phyloP scores from a whole-genome alignment of 768 basidiomycete species.

The Podaxis sp. region DNA sequence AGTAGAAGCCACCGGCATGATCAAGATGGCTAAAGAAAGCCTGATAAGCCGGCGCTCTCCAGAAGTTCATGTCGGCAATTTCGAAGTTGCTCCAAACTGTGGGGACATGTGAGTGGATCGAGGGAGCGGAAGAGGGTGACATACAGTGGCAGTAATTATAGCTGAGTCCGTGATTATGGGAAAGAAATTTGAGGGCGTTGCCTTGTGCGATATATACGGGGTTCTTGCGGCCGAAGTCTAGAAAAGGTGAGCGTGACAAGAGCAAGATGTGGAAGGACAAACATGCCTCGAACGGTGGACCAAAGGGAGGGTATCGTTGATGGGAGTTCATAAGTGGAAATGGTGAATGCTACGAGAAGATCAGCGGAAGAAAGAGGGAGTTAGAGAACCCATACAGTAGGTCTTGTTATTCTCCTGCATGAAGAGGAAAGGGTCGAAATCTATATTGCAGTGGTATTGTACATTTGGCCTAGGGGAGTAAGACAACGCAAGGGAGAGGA shows the following conservation, averaged over 20 bases:
- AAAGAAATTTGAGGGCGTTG: constrained; percentile 67
- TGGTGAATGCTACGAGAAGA: constrained; percentile 56
- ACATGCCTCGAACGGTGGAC: constrained; percentile 62
- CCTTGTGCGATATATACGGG: constrained; percentile 55
- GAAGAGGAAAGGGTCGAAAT: constrained; percentile 67
- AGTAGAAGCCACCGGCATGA: constrained; percentile 64
- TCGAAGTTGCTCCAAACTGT: constrained; percentile 73
- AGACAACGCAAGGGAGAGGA: not conserved
- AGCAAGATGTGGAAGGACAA: not conserved
- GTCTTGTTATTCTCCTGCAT: constrained; percentile 73
- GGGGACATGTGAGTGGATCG: not conserved
- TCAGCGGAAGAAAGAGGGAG: constrained; percentile 12
- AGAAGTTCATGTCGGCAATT: constrained; percentile 68
- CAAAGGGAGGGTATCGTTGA: constrained; percentile 81
- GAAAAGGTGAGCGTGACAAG: constrained; percentile 15
- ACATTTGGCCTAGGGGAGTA: constrained; percentile 57
- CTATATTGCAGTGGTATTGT: constrained; percentile 72
- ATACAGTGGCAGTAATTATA: constrained; percentile 81
- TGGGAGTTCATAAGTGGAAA: constrained; percentile 73
- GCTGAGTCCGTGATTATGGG: constrained; percentile 64
- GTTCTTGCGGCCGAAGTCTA: constrained; percentile 61
- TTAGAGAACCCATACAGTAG: constrained; percentile 46
- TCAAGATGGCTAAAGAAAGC: constrained; percentile 69
- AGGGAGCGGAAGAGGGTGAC: constrained; percentile 22
- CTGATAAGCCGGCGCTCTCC: constrained; percentile 61